A percentile compares a stretch with the other conserved stretches of the same genome.
phyloP scores from a whole-genome alignment of 2,329 filamentous ascomycete species.

The Clathrospora elynae region DNA sequence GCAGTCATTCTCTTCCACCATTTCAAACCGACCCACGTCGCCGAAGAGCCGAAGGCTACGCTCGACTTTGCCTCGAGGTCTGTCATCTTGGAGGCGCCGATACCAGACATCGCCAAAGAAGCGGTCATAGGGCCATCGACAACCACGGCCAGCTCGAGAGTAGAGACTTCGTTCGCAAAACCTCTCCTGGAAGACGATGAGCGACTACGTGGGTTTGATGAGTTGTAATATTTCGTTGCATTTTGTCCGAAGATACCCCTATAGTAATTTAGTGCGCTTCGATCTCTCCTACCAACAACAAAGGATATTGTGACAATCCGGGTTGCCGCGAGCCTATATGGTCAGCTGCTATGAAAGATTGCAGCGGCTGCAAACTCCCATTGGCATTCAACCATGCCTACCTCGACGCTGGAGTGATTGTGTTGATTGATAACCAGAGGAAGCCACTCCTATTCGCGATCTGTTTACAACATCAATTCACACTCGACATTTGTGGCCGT shows the following conservation, averaged over 20 bases:
- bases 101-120: slow-evolving; percentile 44
- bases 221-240: slow-evolving; percentile 19
- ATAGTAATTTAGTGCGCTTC: background rate
- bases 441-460: too few species aligned
- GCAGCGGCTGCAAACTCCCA: too few species aligned
- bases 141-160: slow-evolving; percentile 3
- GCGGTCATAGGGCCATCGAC: slow-evolving; percentile 31
- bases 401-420: too few species aligned
- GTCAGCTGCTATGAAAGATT: too few species aligned
- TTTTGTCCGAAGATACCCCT: slow-evolving; percentile 23
- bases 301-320: too few species aligned
- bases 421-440: too few species aligned
- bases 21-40: slow-evolving; percentile 25
- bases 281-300: too few species aligned
- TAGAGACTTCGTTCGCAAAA: slow-evolving; percentile 10
- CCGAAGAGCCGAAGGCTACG: slow-evolving; percentile 8
- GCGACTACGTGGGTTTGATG: slow-evolving; percentile 31
- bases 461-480: too few species aligned
- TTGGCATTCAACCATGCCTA: too few species aligned
- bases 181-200: slow-evolving; percentile 18
- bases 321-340: too few species aligned
- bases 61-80: slow-evolving; percentile 27
- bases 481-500: too few species aligned
- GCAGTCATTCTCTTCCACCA: slow-evolving; percentile 51
- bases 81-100: slow-evolving; percentile 34